These are phyloP conservation scores for Malassezia equina DNA, from an alignment of 1,284 basidiomycete species.

Conservation along the genomic window DNA sequence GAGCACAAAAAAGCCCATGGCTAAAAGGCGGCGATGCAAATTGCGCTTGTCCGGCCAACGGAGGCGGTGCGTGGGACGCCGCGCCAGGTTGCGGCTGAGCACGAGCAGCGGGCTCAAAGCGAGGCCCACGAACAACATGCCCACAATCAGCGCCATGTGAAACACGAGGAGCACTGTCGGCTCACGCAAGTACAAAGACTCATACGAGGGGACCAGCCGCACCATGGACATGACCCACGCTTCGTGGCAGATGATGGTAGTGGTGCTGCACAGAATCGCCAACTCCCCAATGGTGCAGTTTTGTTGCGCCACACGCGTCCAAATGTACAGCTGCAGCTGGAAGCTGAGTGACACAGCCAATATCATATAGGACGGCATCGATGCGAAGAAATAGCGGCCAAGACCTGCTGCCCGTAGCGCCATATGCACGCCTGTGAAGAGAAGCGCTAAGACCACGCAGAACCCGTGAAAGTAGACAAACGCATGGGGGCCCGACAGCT, in stretches of 20 bases:
- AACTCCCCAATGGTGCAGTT: constrained; percentile 93
- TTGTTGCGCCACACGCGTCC: constrained; percentile 75
- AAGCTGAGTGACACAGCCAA: constrained; percentile 59
- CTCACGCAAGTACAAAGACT: constrained; percentile 77
- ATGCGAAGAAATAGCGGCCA: constrained; percentile 37
- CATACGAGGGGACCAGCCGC: background rate
- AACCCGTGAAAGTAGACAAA: constrained; percentile 40
- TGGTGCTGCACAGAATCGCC: constrained; percentile 73
- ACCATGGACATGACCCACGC: constrained; percentile 30
- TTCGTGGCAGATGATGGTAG: constrained; percentile 76
- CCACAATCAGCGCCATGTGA: constrained; percentile 85
- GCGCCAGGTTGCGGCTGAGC: constrained; percentile 82
- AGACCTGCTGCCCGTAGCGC: constrained; percentile 28
- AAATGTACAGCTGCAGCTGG: constrained; percentile 80
- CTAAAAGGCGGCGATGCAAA: constrained; percentile 70
- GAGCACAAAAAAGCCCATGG: constrained; percentile 73
- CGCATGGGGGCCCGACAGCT: background rate
- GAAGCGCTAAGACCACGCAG: constrained; percentile 35
- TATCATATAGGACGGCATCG: constrained; percentile 55
- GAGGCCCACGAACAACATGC: constrained; percentile 81
- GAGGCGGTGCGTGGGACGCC: constrained; percentile 76
- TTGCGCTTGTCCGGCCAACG: constrained; percentile 78
- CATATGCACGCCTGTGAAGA: constrained; percentile 32
- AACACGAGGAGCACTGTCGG: constrained; percentile 85
- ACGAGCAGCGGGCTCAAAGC: constrained; percentile 87